phyloP scores from a whole-genome alignment of 1,284 basidiomycete genomes.

The Cutaneotrichosporon sp. region DNA sequence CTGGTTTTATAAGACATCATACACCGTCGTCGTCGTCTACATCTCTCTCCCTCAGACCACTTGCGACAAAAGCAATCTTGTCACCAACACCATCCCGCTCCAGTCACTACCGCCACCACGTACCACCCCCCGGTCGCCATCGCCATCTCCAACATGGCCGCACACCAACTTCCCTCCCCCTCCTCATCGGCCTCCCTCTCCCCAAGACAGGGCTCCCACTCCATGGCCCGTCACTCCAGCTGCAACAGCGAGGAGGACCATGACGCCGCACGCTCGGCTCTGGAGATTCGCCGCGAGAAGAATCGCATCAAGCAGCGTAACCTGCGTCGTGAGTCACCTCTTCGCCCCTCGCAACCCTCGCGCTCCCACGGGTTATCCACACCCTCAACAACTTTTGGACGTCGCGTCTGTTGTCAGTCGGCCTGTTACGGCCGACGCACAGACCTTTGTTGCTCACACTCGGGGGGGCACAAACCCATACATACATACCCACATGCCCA shows the following conservation, averaged over 20 bases:
- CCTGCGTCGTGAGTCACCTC: slow-evolving; percentile 28
- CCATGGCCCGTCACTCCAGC: slow-evolving; percentile 9
- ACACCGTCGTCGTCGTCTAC: background rate
- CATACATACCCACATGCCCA: background rate
- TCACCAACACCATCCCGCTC: no score
- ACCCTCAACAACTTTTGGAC: background rate
- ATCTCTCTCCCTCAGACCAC: background rate
- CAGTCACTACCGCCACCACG: no score
- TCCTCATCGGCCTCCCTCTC: slow-evolving; percentile 14
- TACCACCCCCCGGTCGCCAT: background rate
- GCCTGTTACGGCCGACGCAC: background rate
- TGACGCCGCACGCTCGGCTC: slow-evolving; percentile 11
- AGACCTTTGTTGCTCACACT: background rate
- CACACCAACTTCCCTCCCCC: slow-evolving; percentile 16
- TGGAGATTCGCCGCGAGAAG: slow-evolving; percentile 33
- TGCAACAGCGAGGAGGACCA: slow-evolving; percentile 11
- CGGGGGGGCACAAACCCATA: no score
- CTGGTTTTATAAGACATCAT: background rate
- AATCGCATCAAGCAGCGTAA: slow-evolving; percentile 40
- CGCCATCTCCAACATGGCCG: background rate
- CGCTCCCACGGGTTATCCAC: background rate
- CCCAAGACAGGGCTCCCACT: slow-evolving; percentile 7
- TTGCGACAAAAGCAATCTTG: no score
- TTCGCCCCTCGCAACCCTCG: background rate
- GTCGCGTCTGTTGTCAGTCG: background rate